These are phyloP conservation scores for Phytophthora cryptogea DNA, from an alignment of 352 stramenopile species.

Conservation along the genomic window DNA sequence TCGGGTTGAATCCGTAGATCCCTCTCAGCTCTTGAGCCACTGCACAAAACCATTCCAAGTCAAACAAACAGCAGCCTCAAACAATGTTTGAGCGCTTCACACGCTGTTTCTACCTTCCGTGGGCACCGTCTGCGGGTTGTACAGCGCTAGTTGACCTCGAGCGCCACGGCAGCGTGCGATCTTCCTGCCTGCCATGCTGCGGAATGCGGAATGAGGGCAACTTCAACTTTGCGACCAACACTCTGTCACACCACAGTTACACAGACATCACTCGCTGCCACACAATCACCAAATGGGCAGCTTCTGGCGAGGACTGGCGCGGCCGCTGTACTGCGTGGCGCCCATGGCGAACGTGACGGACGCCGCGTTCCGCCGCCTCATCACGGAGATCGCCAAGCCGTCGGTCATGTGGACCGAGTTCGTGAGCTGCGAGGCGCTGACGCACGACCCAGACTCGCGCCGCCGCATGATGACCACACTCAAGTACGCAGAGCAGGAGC, in stretches of 20 bases:
- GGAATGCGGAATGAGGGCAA: slow-evolving; percentile 23
- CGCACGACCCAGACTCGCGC: slow-evolving; percentile 58
- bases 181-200: slow-evolving; percentile 27
- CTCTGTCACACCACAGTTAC: slow-evolving; percentile 31
- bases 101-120: slow-evolving; percentile 36
- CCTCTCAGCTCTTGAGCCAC: slow-evolving; percentile 58
- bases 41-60: slow-evolving; percentile 17
- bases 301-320: slow-evolving; percentile 70
- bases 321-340: slow-evolving; percentile 81
- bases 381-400: slow-evolving; percentile 79
- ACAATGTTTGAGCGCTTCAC: neutral
- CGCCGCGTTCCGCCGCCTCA: slow-evolving; percentile 66
- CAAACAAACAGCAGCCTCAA: neutral
- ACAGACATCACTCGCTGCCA: slow-evolving; percentile 2
- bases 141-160: slow-evolving; percentile 53
- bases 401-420: slow-evolving; percentile 89
- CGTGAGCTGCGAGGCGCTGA: slow-evolving; percentile 84
- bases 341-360: slow-evolving; percentile 89
- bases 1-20: slow-evolving; percentile 58
- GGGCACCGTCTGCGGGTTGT: slow-evolving; percentile 58
- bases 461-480: slow-evolving; percentile 81
- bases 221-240: slow-evolving; percentile 47
- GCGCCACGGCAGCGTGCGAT: slow-evolving; percentile 50
- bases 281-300: slow-evolving; percentile 14
- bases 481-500: slow-evolving; percentile 72